Conservation (phyloP, 768 basidiomycete species). For the Xerocomus brunneocitrinus region DNA sequence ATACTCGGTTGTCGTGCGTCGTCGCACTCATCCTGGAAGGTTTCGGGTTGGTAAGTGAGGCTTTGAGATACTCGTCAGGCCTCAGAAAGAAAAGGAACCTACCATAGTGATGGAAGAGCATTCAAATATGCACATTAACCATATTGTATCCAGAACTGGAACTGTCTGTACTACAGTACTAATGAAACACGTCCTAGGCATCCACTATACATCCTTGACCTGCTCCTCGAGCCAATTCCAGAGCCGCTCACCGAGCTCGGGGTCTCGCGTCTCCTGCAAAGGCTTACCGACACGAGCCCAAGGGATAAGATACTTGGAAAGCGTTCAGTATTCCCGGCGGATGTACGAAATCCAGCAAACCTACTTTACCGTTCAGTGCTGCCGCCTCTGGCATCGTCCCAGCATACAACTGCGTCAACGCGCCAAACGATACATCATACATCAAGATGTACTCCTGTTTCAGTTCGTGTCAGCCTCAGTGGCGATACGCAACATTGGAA, state of each 20-base stretch:
- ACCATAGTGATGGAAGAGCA: no score
- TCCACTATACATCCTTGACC: constrained; percentile 22
- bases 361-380: constrained; percentile 40
- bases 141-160: neutral
- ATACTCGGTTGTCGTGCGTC: no score
- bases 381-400: constrained; percentile 38
- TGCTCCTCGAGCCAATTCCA: constrained; percentile 50
- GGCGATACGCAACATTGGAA: no score
- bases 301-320: constrained; percentile 40
- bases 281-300: constrained; percentile 37
- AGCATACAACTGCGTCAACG: constrained; percentile 42
- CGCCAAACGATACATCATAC: constrained; percentile 33
- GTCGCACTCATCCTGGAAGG: no score
- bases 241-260: constrained; percentile 31
- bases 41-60: no score
- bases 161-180: no score
- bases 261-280: constrained; percentile 24
- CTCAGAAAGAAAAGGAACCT: no score
- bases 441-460: constrained; percentile 21
- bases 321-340: neutral
- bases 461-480: neutral
- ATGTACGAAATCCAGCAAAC: neutral
- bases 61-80: no score
- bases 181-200: neutral
- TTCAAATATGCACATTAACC: no score